Conservation (phyloP, 345 rosid genomes). For the Pelargonium nanum region DNA sequence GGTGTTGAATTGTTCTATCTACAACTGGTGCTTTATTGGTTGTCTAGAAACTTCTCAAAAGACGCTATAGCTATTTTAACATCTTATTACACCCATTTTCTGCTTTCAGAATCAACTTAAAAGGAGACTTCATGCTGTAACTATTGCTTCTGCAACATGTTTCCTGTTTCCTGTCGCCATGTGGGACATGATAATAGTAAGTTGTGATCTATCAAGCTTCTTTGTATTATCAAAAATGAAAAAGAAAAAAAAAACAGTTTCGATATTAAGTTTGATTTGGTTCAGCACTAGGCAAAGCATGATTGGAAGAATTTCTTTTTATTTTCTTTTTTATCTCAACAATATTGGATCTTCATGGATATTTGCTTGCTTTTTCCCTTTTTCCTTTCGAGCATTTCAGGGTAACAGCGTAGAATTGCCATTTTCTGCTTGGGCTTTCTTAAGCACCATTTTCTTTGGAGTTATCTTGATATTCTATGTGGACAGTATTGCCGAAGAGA, state of each 20-base stretch:
- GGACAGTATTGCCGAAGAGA: conserved; percentile 90
- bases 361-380: conserved; percentile 11
- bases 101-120: conserved; percentile 66
- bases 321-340: conserved; percentile 8
- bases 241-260: not conserved
- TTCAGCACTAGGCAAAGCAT: not conserved
- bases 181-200: conserved; percentile 92
- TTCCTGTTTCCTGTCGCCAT: conserved; percentile 93
- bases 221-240: not conserved
- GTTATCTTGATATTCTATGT: conserved; percentile 75
- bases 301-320: conserved; percentile 5
- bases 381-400: conserved; percentile 34
- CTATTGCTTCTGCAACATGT: conserved; percentile 78
- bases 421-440: conserved; percentile 85
- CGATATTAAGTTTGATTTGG: not conserved
- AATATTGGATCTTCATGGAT: not conserved
- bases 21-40: not conserved
- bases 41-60: not conserved
- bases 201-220: conserved; percentile 18
- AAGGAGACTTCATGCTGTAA: conserved; percentile 84
- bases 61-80: not conserved
- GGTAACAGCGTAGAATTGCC: conserved; percentile 49
- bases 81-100: not conserved
- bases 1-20: conserved; percentile 27
- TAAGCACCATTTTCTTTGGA: conserved; percentile 70